These are phyloP conservation scores for Camellia granthamiana DNA, from an alignment of 148 eudicot species.

Conservation along the genomic window DNA sequence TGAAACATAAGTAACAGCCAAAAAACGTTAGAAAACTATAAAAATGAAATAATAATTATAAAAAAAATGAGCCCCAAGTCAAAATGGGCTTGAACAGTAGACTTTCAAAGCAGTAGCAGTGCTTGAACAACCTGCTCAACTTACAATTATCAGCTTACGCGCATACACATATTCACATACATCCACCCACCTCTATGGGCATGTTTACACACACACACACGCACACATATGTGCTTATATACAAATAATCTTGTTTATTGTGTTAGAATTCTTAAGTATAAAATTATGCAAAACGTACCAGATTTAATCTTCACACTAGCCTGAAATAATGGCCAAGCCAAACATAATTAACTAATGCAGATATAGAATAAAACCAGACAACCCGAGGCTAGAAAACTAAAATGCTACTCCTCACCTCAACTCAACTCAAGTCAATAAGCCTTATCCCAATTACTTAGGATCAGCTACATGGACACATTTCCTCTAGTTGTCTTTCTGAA, in stretches of 20 bases:
- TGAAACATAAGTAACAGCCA: not conserved
- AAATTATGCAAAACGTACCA: not conserved
- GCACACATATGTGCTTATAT: not conserved
- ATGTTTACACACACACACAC: not conserved
- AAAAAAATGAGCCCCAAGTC: too few species aligned
- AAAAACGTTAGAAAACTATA: not conserved
- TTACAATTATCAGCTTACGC: not conserved
- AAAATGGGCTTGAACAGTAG: too few species aligned
- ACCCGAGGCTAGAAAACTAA: not conserved
- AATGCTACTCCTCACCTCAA: constrained; percentile 3
- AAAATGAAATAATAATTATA: not conserved
- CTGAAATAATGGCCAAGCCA: not conserved
- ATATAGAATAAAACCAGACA: not conserved
- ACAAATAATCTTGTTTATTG: not conserved
- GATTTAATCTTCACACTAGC: not conserved
- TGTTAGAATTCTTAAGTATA: not conserved
- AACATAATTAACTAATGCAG: not conserved
- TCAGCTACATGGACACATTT: not conserved
- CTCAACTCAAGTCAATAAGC: constrained; percentile 12
- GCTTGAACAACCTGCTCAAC: not conserved
- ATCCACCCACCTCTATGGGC: not conserved
- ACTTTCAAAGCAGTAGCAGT: too few species aligned
- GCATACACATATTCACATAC: not conserved
- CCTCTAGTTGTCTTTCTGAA: not conserved
- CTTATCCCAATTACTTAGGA: not conserved